Percentiles rank a stretch among this genome's conserved stretches.
These are phyloP conservation scores for Epichloe coenophiala DNA, from an alignment of 2,329 filamentous ascomycete genomes.

Conservation along the genomic window DNA sequence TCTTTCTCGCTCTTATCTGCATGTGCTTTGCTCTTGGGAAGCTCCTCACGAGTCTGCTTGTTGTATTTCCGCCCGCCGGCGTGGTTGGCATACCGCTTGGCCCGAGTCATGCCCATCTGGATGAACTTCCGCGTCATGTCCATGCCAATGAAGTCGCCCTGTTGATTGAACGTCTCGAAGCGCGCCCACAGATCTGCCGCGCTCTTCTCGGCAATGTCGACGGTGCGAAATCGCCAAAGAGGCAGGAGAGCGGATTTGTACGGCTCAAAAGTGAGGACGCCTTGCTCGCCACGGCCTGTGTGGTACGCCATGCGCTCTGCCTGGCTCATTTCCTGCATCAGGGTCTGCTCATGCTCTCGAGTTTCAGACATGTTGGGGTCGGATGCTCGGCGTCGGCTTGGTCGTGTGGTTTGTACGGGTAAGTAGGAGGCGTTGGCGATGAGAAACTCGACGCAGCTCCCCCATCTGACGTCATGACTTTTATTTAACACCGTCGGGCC, in stretches of 20 bases:
- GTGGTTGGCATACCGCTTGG: conserved; percentile 1
- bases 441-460: no score
- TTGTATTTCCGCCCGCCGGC: neutral
- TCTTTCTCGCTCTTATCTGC: neutral
- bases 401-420: no score
- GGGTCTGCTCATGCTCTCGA: neutral
- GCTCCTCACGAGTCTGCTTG: neutral
- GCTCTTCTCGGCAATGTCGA: neutral
- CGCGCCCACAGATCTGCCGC: neutral
- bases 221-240: neutral
- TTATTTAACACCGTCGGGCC: no score
- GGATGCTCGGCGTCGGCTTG: neutral
- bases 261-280: neutral
- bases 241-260: neutral
- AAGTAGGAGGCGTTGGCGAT: no score
- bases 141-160: conserved; percentile 1
- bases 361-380: neutral
- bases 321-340: neutral
- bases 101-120: conserved; percentile 1
- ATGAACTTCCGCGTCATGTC: neutral
- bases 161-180: neutral
- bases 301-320: neutral
- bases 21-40: neutral
- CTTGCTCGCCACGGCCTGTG: neutral
- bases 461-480: no score